Evolutionary conservation across 306 rosid genomes (phyloP), one percentile per base, ranked within the genome.

Genomic region (Lithocarpus polystachyus): DNA sequence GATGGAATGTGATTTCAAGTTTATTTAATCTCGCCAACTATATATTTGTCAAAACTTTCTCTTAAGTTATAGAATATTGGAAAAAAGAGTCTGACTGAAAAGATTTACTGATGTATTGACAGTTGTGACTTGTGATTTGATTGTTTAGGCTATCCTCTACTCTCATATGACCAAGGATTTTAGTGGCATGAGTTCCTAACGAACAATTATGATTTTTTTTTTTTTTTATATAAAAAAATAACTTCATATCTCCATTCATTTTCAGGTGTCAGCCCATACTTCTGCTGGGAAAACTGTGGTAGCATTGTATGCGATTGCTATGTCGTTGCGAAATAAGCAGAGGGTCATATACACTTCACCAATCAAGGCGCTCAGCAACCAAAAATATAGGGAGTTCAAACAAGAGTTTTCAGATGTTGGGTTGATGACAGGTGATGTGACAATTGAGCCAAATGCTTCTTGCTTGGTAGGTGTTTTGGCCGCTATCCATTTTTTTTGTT

Each of bases 221-320:
- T 5, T 52, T 17, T 9, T 35, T 56, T 69, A 33, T 0, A 37
- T 35, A 35, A 37, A 8, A 14, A 33, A 18, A n/a, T 15, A 22
- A 35, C 24, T 24, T n/a, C 4, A 24, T 56, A 40, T 28, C 28
- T 5, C 51, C 53, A 5, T 83, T 55, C 23, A 4, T 61, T 53
- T n/a, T 40, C 71, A 94, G 98, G 99, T 95, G 26, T 95, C 98
- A 77, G 99, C 99, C 29, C 98, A 95, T 81, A 95, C 99, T 1
- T 95, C 99, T 64, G 98, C 99, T 77, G 99, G 97, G 14, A 95
- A 95, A 81, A 95, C 99, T 15, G 97, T 91, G 14, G 98, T 95
- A 1, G 99, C 99, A 0, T 85, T 73, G 48, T 95, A 95, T 86
- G 98, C 99, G 6, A 95, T 95, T 85, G 98, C 99, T 22, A 89